Conservation (phyloP, 2,329 filamentous ascomycete species). For the Ophiostoma himal-ulmi region DNA sequence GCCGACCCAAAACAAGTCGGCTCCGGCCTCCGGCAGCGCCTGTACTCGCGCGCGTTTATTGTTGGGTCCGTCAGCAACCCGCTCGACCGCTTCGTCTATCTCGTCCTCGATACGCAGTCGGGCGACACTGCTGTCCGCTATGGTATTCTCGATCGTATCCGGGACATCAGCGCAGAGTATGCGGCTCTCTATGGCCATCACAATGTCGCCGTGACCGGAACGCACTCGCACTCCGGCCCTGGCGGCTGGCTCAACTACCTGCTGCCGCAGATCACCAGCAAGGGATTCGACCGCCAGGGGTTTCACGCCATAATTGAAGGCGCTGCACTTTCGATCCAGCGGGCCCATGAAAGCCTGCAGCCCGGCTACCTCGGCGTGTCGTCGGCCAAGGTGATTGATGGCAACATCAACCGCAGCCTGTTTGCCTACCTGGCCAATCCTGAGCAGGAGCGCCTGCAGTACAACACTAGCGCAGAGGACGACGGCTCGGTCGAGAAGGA, state of each 20-base stretch:
- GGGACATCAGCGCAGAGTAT: conserved; percentile 66
- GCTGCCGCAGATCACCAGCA: conserved; percentile 78
- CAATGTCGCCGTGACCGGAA: conserved; percentile 85
- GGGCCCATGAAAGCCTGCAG: conserved; percentile 58
- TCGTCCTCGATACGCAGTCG: conserved; percentile 78
- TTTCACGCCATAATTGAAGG: conserved; percentile 85
- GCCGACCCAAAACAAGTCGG: conserved; percentile 74
- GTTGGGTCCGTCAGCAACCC: conserved; percentile 61
- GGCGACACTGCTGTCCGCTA: conserved; percentile 83
- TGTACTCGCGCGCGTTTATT: conserved; percentile 84
- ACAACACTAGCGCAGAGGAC: conserved; percentile 39
- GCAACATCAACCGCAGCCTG: conserved; percentile 77
- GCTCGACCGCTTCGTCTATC: conserved; percentile 70
- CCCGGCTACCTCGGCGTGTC: conserved; percentile 64
- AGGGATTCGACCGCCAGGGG: conserved; percentile 78
- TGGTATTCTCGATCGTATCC: conserved; percentile 71
- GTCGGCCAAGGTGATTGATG: conserved; percentile 54
- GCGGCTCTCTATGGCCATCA: conserved; percentile 62
- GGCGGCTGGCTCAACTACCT: conserved; percentile 91
- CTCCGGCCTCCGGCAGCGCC: conserved; percentile 72
- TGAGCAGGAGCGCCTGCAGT: conserved; percentile 61
- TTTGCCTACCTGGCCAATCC: conserved; percentile 83
- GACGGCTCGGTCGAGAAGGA: conserved; percentile 57
- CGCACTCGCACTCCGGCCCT: conserved; percentile 83
- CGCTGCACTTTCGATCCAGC: conserved; percentile 68